Conservation (phyloP, 2,329 filamentous ascomycete species). For the Penicillium olsonii region DNA sequence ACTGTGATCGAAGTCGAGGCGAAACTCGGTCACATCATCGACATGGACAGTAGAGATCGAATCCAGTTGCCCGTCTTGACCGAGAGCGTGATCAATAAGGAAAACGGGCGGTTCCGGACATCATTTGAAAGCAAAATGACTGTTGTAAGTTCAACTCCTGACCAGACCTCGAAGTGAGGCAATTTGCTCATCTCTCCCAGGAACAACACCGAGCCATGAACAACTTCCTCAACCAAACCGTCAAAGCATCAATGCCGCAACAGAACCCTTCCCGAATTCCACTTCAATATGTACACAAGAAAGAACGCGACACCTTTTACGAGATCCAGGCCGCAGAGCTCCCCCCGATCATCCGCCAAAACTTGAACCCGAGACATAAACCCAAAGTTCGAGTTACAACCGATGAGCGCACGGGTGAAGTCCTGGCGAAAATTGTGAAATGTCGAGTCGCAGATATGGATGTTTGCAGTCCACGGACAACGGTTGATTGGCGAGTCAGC, state of each 20-base stretch:
- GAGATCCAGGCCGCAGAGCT: conserved; percentile 67
- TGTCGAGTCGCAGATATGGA: conserved; percentile 85
- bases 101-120: conserved; percentile 53
- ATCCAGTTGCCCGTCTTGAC: conserved; percentile 67
- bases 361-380: conserved; percentile 60
- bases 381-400: conserved; percentile 73
- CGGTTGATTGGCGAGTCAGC: conserved; percentile 89
- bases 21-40: conserved; percentile 81
- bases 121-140: conserved; percentile 89
- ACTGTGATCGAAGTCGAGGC: conserved; percentile 91
- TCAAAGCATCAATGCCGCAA: conserved; percentile 50
- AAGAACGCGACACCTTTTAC: conserved; percentile 82
- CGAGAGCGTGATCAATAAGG: conserved; percentile 68
- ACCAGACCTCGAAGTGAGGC: background rate
- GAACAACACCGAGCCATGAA: conserved; percentile 81
- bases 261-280: conserved; percentile 37
- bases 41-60: conserved; percentile 70
- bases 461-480: conserved; percentile 72
- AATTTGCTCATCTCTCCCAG: conserved; percentile 47
- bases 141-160: conserved; percentile 61
- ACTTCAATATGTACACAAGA: conserved; percentile 77
- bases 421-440: conserved; percentile 87
- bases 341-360: conserved; percentile 63
- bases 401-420: conserved; percentile 69
- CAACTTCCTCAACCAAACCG: conserved; percentile 75